A percentile compares a stretch with the other conserved stretches of the same genome.
phyloP scores from a whole-genome alignment of 805 yeast species.

The Candida succiphila region DNA sequence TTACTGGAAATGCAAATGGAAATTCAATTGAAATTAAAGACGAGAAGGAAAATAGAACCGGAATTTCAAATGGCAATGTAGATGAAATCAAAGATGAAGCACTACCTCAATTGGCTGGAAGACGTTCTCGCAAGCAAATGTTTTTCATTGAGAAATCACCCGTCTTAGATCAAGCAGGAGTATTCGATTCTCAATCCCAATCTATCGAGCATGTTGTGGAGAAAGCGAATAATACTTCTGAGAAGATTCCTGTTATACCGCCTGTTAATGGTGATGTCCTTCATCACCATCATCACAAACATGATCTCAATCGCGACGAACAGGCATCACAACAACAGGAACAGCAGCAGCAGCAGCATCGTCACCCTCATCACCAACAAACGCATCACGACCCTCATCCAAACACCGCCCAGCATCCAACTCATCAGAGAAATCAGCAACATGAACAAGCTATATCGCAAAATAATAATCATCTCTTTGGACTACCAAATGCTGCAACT shows the following conservation, averaged over 20 bases:
- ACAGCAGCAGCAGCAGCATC: constrained; percentile 5
- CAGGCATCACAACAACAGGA: not conserved
- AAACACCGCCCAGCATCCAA: not conserved
- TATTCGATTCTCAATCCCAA: not conserved
- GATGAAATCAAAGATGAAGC: not conserved
- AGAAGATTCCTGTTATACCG: too few relatives aligned
- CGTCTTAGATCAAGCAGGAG: constrained; percentile 12
- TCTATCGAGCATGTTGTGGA: too few relatives aligned
- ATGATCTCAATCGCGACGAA: not conserved
- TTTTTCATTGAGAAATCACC: constrained; percentile 23
- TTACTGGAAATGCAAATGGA: too few relatives aligned
- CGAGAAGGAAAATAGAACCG: not conserved
- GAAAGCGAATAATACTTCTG: too few relatives aligned
- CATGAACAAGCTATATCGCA: not conserved
- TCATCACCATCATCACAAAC: not conserved
- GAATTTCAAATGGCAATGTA: not conserved
- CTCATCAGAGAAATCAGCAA: not conserved
- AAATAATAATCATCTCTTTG: not conserved
- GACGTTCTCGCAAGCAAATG: constrained; percentile 13
- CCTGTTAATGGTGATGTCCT: too few relatives aligned
- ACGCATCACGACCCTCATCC: constrained; percentile 2
- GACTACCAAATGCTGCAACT: not conserved
- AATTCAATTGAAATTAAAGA: too few relatives aligned
- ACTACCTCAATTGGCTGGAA: not conserved
- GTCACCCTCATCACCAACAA: constrained; percentile 1